Base-by-base conservation (phyloP, 2,329 filamentous ascomycete genomes). In the Pseudocercospora vitis region DNA sequence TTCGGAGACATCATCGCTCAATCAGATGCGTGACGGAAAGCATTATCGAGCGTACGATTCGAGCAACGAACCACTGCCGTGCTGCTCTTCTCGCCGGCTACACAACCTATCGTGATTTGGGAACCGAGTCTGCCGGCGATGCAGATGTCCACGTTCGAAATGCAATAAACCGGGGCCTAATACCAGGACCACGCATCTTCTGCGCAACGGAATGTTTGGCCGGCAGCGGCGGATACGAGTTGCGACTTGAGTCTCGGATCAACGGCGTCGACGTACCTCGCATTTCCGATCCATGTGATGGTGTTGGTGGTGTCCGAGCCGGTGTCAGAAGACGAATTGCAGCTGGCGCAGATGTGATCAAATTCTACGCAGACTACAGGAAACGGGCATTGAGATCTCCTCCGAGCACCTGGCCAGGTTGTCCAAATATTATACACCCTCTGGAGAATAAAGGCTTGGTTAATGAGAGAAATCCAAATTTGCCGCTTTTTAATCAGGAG, bases 21-120 rank as follows among this genome's bases (percentile, higher is more conserved):
- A 77, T 32, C 81, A 84, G 62, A 79, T 82, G 67, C 77, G 81
- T 29, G 80, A 84, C 56, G 80, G n/a, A 83, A 60, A 80, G 78
- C 52, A 66, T 80, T n/a, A 74, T 81, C 6, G 81, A 85, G 62
- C 72, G 81, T 18, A 73, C 77, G 19, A 74, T 84, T 44, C 77
- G 81, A 14, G 77, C 78, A 0, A 76, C 77, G 6, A 79, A 81
- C 55, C 77, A 82, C 57, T 75, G 74, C 55, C 77, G 76, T 39
- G 71, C 73, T 0, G 81, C 78, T 1, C 70, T 85, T 7, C 67
- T 79, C 16, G 79, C 81, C 0, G 82, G 81, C 5, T 84, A 79
- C 69, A 85, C 80, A 0, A 82, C 80, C 1, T 82, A 81, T 64
- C 73, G 80, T 7, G 80, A 83, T 63, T 72, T 82, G 0, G 79